These are phyloP conservation scores for Pythium vanterpoolii DNA, from an alignment of 352 stramenopile species.

Conservation along the genomic window DNA sequence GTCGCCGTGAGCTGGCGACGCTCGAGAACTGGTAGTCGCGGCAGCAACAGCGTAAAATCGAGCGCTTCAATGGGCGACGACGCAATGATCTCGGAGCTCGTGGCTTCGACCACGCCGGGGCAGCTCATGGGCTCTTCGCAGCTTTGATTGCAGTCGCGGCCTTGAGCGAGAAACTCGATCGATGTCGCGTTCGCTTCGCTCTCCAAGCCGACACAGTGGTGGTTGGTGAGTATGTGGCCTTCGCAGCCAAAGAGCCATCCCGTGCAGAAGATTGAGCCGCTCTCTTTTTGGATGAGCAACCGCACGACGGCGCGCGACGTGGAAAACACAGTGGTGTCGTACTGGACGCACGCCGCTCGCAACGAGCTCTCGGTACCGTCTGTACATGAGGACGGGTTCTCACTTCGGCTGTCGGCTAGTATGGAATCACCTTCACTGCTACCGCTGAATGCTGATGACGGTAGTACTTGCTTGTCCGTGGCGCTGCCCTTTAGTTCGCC, in stretches of 20 bases:
- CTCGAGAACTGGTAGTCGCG: constrained; percentile 11
- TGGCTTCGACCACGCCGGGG: constrained; percentile 31
- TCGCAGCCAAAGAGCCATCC: constrained; percentile 52
- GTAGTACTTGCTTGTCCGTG: neutral
- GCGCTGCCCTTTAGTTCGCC: neutral
- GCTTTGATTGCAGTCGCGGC: constrained; percentile 16
- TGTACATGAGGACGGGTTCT: neutral
- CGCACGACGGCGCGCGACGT: constrained; percentile 29
- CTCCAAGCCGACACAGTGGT: constrained; percentile 41
- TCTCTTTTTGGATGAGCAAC: constrained; percentile 41
- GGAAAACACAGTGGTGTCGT: constrained; percentile 14
- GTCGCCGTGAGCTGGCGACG: constrained; percentile 20
- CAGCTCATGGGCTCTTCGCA: constrained; percentile 30
- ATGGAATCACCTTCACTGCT: neutral
- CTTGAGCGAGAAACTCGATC: constrained; percentile 51
- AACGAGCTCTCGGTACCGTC: constrained; percentile 7
- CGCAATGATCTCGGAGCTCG: constrained; percentile 30
- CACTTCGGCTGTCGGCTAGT: neutral
- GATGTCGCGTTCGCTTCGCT: constrained; percentile 30
- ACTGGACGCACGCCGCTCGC: constrained; percentile 28
- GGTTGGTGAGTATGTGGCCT: constrained; percentile 54
- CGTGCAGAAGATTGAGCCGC: constrained; percentile 43
- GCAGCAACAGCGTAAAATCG: constrained; percentile 42
- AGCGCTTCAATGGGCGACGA: constrained; percentile 23
- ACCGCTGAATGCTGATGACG: neutral